Conservation (phyloP, 1,284 basidiomycete species). For the Apiotrichum laibachii region DNA sequence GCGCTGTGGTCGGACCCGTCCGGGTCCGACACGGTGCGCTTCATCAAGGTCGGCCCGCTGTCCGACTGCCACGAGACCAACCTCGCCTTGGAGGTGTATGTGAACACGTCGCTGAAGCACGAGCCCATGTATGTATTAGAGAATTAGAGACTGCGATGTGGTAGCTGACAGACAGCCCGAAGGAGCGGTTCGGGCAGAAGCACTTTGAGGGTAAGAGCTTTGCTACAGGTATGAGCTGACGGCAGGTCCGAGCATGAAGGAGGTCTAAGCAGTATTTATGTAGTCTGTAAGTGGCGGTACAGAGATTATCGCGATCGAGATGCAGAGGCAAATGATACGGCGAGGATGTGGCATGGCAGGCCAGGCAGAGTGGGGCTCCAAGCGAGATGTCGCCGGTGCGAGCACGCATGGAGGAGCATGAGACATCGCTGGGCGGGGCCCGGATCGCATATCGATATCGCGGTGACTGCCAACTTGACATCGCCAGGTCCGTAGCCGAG, state of each 20-base stretch:
- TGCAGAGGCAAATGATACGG: too few species aligned
- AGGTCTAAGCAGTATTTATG: neutral
- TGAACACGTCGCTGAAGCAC: neutral
- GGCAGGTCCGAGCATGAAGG: neutral
- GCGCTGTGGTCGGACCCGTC: conserved; percentile 17
- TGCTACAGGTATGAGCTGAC: neutral
- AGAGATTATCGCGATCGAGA: too few species aligned
- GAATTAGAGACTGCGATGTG: too few species aligned
- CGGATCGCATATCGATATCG: too few species aligned
- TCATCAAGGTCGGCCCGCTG: conserved; percentile 18
- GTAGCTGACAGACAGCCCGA: neutral
- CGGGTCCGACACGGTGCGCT: conserved; percentile 1
- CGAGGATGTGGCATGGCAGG: too few species aligned
- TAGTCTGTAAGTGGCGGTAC: too few species aligned
- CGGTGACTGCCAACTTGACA: too few species aligned
- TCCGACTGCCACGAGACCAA: conserved; percentile 4
- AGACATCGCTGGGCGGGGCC: too few species aligned
- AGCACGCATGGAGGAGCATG: too few species aligned
- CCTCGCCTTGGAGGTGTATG: conserved; percentile 8
- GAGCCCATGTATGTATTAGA: neutral
- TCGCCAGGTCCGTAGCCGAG: too few species aligned
- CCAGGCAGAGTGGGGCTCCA: too few species aligned
- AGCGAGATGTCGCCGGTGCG: too few species aligned
- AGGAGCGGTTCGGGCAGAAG: conserved; percentile 1
- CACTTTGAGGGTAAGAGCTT: neutral